Percentiles rank a stretch among this genome's conserved stretches.
Conservation (phyloP, 257 asterid species). For the Plectranthus barbatus region DNA sequence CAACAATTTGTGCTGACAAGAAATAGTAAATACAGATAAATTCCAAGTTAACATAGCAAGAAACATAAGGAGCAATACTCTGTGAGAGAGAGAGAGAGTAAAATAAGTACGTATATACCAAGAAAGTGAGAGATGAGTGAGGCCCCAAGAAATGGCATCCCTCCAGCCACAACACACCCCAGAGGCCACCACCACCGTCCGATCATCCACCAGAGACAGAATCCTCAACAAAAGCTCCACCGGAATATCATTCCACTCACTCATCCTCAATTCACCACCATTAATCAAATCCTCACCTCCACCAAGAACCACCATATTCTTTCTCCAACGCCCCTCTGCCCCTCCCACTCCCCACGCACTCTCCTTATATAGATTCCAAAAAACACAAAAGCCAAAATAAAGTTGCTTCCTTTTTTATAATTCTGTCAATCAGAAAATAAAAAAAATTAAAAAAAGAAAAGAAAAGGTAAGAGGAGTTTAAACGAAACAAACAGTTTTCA, state of each 20-base stretch:
- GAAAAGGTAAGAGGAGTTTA: neutral
- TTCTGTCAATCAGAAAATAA: slow-evolving; percentile 6
- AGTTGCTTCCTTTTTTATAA: slow-evolving; percentile 9
- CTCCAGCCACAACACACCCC: slow-evolving; percentile 88
- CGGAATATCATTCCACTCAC: slow-evolving; percentile 79
- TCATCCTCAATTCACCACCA: slow-evolving; percentile 17
- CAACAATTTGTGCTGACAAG: neutral
- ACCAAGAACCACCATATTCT: slow-evolving; percentile 34
- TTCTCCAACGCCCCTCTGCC: slow-evolving; percentile 37
- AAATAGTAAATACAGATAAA: too few species aligned
- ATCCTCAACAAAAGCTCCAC: slow-evolving; percentile 64
- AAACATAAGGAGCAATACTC: neutral
- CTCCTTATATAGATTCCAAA: slow-evolving; percentile 5
- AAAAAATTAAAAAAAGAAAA: too few species aligned
- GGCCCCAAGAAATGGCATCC: slow-evolving; percentile 70
- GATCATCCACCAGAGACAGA: slow-evolving; percentile 62
- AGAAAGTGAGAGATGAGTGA: slow-evolving; percentile 58
- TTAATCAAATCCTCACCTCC: slow-evolving; percentile 3
- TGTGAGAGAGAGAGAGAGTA: neutral
- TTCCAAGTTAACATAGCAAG: neutral
- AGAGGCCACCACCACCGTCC: slow-evolving; percentile 59
- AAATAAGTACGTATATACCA: slow-evolving; percentile 30
- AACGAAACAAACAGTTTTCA: neutral
- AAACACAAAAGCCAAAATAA: neutral
- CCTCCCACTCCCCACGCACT: neutral